phyloP scores from a whole-genome alignment of 257 asterid genomes.

The Eucommia ulmoides region DNA sequence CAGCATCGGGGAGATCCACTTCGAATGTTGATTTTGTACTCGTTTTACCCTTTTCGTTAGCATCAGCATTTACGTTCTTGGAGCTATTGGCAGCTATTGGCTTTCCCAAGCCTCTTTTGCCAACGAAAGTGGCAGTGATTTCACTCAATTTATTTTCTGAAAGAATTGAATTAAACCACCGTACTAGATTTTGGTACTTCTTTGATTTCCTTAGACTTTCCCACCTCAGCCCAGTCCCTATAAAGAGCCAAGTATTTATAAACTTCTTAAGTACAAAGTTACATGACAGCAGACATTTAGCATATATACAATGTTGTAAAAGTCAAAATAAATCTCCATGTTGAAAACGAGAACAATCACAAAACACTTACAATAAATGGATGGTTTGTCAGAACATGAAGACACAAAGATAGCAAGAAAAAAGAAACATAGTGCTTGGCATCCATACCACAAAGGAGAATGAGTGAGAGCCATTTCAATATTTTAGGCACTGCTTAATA shows the following conservation, averaged over 20 bases:
- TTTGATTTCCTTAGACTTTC: constrained; percentile 77
- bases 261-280: too few species aligned
- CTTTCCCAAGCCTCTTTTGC: constrained; percentile 50
- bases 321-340: neutral
- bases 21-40: constrained; percentile 28
- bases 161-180: constrained; percentile 81
- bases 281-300: too few species aligned
- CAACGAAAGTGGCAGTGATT: constrained; percentile 33
- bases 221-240: constrained; percentile 88
- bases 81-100: constrained; percentile 31
- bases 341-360: neutral
- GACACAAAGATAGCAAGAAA: too few species aligned
- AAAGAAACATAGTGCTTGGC: too few species aligned
- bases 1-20: constrained; percentile 79
- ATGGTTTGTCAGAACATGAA: too few species aligned
- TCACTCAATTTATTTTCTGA: constrained; percentile 45
- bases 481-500: too few species aligned
- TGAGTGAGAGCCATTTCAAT: too few species aligned
- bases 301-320: neutral
- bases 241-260: constrained; percentile 3
- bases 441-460: too few species aligned
- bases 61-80: constrained; percentile 24
- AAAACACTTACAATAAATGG: too few species aligned
- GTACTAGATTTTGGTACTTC: constrained; percentile 72
- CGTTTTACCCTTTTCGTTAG: constrained; percentile 21